These are phyloP conservation scores for Penicillium ucsense DNA, from an alignment of 495 filamentous ascomycete genomes.

Conservation along the genomic window DNA sequence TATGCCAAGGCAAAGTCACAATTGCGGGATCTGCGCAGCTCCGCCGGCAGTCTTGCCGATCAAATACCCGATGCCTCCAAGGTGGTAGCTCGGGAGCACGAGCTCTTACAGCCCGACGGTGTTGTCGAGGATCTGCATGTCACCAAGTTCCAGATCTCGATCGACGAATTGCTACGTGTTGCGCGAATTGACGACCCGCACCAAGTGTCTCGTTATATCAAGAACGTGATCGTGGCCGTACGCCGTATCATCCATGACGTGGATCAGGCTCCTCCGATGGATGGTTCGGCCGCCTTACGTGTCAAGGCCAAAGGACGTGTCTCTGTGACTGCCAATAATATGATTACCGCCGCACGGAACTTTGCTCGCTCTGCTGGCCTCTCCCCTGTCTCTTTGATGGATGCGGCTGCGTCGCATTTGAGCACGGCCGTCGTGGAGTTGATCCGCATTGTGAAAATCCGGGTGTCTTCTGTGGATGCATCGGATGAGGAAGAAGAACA, in stretches of 20 bases:
- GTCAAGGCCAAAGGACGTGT: constrained; percentile 66
- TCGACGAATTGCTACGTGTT: constrained; percentile 80
- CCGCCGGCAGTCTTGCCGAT: constrained; percentile 62
- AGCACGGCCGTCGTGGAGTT: constrained; percentile 78
- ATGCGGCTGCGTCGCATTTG: constrained; percentile 91
- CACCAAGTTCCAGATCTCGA: constrained; percentile 88
- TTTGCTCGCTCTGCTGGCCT: constrained; percentile 71
- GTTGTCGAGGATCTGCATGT: constrained; percentile 84
- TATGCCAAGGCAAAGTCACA: constrained; percentile 84
- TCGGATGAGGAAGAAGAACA: constrained; percentile 54
- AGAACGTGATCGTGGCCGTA: constrained; percentile 67
- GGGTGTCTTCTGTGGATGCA: constrained; percentile 61
- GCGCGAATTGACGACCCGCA: constrained; percentile 65
- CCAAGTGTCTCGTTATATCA: constrained; percentile 69
- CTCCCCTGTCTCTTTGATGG: constrained; percentile 88
- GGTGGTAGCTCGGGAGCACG: constrained; percentile 54
- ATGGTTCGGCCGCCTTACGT: constrained; percentile 33
- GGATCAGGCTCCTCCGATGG: constrained; percentile 42
- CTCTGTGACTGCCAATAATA: constrained; percentile 85
- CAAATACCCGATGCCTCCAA: constrained; percentile 49
- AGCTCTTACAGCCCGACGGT: constrained; percentile 62
- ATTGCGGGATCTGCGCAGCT: constrained; percentile 68
- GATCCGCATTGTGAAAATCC: constrained; percentile 72
- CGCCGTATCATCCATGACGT: constrained; percentile 73
- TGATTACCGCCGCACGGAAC: constrained; percentile 90